These are phyloP conservation scores for Begonia peltatifolia DNA, from an alignment of 306 rosid genomes.

Conservation along the genomic window DNA sequence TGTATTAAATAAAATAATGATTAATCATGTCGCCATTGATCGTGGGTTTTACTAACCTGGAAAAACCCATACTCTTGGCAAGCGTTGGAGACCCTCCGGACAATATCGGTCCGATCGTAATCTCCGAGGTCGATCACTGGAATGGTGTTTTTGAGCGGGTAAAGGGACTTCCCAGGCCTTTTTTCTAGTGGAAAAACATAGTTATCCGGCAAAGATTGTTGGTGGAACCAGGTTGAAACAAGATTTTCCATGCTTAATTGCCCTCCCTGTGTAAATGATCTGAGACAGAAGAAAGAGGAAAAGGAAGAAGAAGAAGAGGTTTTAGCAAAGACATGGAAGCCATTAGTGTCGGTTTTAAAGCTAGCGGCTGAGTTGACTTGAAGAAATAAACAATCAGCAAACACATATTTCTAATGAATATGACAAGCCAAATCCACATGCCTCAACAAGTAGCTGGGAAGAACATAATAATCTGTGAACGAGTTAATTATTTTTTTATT, in stretches of 20 bases:
- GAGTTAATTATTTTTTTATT: no score
- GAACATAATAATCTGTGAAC: no score
- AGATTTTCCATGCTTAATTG: constrained; percentile 4
- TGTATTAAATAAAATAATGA: background rate
- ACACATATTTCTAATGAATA: background rate
- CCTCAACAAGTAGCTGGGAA: background rate
- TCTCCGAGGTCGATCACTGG: constrained; percentile 40
- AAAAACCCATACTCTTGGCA: constrained; percentile 49
- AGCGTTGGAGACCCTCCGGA: constrained; percentile 30
- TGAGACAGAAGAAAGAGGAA: background rate
- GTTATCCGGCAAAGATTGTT: constrained; percentile 14
- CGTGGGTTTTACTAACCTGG: constrained; percentile 21
- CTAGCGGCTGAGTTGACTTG: background rate
- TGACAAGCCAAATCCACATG: background rate
- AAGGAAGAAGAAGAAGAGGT: background rate
- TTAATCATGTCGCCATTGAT: background rate
- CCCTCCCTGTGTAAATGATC: background rate
- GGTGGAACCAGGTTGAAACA: constrained; percentile 18
- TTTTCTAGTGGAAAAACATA: constrained; percentile 19
- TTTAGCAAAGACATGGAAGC: no score
- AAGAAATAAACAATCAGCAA: background rate
- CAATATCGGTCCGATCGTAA: constrained; percentile 14
- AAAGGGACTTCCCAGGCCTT: constrained; percentile 17
- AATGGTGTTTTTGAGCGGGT: constrained; percentile 9
- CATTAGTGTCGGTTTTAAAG: background rate